These are phyloP conservation scores for Gonapodya sp. DNA, from an alignment of 192 early-diverging fungal species.

Conservation along the genomic window DNA sequence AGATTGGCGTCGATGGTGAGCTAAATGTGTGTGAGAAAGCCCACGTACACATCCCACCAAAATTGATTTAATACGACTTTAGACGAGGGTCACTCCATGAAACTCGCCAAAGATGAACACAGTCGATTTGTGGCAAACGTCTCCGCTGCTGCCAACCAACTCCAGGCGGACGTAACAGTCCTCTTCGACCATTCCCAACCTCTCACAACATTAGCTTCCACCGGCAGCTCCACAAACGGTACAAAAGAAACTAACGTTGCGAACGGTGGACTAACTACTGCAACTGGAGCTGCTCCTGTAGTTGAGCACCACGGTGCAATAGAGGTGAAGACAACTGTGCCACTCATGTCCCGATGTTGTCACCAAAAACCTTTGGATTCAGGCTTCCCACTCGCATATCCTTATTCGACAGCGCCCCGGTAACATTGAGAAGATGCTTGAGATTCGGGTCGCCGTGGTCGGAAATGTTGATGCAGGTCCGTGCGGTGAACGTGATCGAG, in stretches of 20 bases:
- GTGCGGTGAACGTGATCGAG: slow-evolving; percentile 34
- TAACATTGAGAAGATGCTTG: slow-evolving; percentile 70
- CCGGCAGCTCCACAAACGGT: neutral
- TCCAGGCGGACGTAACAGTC: neutral
- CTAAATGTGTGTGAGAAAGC: no score
- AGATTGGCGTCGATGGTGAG: neutral
- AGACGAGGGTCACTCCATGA: neutral
- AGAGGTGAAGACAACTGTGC: no score
- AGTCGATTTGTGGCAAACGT: neutral
- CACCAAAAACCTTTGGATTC: no score
- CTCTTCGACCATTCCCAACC: neutral
- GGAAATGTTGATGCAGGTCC: slow-evolving; percentile 73
- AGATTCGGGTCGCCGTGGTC: slow-evolving; percentile 78
- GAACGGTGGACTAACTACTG: neutral
- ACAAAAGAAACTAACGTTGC: neutral
- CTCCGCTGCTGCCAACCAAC: neutral
- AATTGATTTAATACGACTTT: no score
- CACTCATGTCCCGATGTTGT: no score
- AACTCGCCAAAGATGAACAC: neutral
- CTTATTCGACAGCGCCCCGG: slow-evolving; percentile 63
- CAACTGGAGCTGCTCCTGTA: neutral
- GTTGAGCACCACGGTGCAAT: neutral
- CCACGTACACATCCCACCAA: no score
- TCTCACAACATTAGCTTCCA: neutral
- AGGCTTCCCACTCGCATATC: slow-evolving; percentile 23